Evolutionary conservation across 805 yeast species (phyloP).

Genomic region (Lipomyces yamanashiensis): DNA sequence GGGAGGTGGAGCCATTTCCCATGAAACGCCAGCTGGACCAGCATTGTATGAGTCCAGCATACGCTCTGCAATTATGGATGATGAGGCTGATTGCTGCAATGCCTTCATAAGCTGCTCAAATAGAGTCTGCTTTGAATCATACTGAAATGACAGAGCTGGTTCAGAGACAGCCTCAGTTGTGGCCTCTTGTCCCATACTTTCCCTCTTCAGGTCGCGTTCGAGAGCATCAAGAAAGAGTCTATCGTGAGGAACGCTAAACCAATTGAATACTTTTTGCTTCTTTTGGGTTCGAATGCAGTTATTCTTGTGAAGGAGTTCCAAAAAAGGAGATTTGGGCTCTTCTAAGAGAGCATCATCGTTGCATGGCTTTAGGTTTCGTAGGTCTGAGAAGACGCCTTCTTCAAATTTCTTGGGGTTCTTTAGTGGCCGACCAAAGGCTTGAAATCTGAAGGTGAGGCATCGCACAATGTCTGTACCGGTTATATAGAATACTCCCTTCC

Average conservation of each 20-base stretch:
- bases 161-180: constrained; percentile 75
- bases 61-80: constrained; percentile 29
- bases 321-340: constrained; percentile 80
- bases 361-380: constrained; percentile 76
- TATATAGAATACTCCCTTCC: constrained; percentile 77
- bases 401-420: constrained; percentile 91
- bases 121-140: constrained; percentile 52
- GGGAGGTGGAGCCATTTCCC: constrained; percentile 28
- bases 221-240: constrained; percentile 89
- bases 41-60: constrained; percentile 36
- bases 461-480: constrained; percentile 97
- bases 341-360: constrained; percentile 84
- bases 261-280: constrained; percentile 94
- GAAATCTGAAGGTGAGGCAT: constrained; percentile 84
- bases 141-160: constrained; percentile 79
- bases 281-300: constrained; percentile 91
- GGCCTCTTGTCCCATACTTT: constrained; percentile 59
- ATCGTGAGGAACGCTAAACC: constrained; percentile 96
- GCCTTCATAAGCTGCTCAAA: constrained; percentile 45
- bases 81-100: constrained; percentile 32
- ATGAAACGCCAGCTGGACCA: constrained; percentile 23
- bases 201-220: constrained; percentile 88
- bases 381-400: constrained; percentile 92
- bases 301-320: constrained; percentile 82
- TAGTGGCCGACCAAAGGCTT: constrained; percentile 85